Conservation (phyloP, 1,284 basidiomycete species). For the Tilletia caries region DNA sequence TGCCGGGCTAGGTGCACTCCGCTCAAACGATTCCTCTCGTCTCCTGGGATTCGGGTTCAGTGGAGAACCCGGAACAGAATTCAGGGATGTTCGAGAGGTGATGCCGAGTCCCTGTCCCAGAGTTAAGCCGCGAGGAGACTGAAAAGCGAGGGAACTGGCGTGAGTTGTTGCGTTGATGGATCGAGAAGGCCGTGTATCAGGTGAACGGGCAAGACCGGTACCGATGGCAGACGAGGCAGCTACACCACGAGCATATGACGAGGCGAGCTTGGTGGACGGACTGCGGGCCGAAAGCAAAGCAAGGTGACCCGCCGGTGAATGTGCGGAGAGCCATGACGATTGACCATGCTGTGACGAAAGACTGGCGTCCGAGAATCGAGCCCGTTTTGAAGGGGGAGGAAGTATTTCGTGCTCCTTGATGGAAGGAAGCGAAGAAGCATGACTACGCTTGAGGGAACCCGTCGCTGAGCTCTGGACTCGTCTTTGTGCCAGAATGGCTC, state of each 20-base stretch:
- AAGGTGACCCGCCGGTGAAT: background rate
- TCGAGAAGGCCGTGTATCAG: background rate
- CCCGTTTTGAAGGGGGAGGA: background rate
- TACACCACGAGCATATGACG: constrained; percentile 8
- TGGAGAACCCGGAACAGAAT: background rate
- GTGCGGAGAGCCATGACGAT: background rate
- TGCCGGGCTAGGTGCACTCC: background rate
- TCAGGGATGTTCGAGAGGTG: background rate
- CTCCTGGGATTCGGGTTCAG: background rate
- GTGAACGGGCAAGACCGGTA: constrained; percentile 6
- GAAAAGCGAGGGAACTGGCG: constrained; percentile 3
- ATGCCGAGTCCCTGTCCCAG: constrained; percentile 8
- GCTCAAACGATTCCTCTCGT: constrained; percentile 6
- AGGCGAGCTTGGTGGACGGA: constrained; percentile 2
- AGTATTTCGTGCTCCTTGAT: too few species aligned
- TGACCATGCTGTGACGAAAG: background rate
- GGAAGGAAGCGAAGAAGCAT: too few species aligned
- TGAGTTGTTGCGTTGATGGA: background rate
- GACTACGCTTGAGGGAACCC: background rate
- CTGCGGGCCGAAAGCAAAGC: background rate
- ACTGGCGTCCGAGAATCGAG: background rate
- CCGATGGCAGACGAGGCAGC: constrained; percentile 8
- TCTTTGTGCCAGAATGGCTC: background rate
- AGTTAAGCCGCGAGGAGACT: constrained; percentile 3
- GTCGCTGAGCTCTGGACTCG: background rate